phyloP scores from a whole-genome alignment of 2,329 filamentous ascomycete genomes.

The Pseudogymnoascus sp. region DNA sequence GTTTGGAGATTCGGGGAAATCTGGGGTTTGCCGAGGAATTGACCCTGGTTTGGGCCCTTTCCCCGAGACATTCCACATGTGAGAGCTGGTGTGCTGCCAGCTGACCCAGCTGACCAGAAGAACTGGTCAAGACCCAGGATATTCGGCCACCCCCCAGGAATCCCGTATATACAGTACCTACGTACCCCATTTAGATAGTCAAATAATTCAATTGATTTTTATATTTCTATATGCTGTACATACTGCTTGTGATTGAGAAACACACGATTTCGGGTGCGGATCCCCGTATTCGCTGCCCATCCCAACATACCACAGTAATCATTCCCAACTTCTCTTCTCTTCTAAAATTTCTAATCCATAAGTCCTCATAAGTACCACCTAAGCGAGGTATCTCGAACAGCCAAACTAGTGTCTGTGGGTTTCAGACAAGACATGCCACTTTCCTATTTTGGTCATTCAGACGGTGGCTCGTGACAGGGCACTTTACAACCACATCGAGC shows the following conservation, averaged over 20 bases:
- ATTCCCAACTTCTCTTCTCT: not conserved
- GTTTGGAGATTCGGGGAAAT: no score
- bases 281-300: not conserved
- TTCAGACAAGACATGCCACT: not conserved
- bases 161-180: not conserved
- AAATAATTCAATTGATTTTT: not conserved
- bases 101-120: not conserved
- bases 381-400: not conserved
- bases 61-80: not conserved
- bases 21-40: no score
- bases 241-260: not conserved
- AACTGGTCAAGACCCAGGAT: not conserved
- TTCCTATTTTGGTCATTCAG: not conserved
- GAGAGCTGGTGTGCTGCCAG: not conserved
- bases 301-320: not conserved
- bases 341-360: not conserved
- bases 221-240: not conserved
- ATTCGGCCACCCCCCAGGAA: not conserved
- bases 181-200: not conserved
- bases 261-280: not conserved
- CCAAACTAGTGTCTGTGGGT: not conserved
- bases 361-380: not conserved
- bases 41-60: no score
- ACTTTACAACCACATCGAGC: not conserved
- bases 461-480: not conserved